Evolutionary conservation across 2,329 filamentous ascomycete genomes (phyloP), one percentile per base, ranked within the genome.

Genomic region (Clarireedia homoeocarpa): DNA sequence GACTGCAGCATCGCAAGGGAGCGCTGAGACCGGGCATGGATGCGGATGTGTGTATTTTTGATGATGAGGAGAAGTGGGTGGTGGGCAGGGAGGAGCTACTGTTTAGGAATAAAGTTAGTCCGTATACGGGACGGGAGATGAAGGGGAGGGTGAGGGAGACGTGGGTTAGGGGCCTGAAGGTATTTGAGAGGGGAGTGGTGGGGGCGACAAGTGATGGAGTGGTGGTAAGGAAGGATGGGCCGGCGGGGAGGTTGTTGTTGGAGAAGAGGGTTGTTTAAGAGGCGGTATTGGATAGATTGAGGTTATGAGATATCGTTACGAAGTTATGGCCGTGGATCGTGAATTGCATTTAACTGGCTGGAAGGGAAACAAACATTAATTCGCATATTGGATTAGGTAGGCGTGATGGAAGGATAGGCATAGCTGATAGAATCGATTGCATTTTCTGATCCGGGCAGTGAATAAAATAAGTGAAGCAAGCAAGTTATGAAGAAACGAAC

Each of bases 11-110:
- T 63, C 79, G 78, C 62, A 96, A 96, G 74, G 91, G 91, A n/a
- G 85, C 85, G 52, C 73, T 96, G 42, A 80, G 78, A 57, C 86
- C 83, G 0, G 92, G 92, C 0, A 86, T 90, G 72, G 92, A 97
- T 71, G 92, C 86, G 0, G 92, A 97, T 69, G 79, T 97, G 45
- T 94, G 89, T 64, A 85, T 97, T 15, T 96, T 97, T 69, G 92
- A 97, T 69, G 90, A 95, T 61, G 74, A 78, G n/a, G 84, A 83
- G 23, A 79, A 81, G 63, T 99, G 92, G 79, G 79, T 84, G 24
- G 84, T 95, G 52, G 74, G 81, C 57, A 77, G 80, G 17, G 84
- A 81, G 59, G 89, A 90, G 50, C 95, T 99, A 91, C 80, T 94
- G 63, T 99, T 68, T 47, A 61, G 67, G 40, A 70, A 70, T 55